These are phyloP conservation scores for Streptanthus diversifolius DNA, from an alignment of 345 rosid species.

Conservation along the genomic window DNA sequence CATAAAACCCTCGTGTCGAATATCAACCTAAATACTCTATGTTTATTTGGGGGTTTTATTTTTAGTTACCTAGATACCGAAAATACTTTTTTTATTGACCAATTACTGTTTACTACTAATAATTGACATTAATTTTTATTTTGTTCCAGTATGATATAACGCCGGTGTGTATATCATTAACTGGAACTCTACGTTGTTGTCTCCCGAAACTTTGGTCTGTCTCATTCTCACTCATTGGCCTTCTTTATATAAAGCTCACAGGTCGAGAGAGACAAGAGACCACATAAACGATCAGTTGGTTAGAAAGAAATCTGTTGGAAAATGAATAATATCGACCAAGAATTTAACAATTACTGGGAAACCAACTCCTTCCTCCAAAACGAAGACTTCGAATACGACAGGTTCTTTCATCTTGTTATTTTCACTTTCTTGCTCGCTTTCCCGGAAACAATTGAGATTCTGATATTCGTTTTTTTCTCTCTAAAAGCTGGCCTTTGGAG, in stretches of 20 bases:
- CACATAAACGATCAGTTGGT: background rate
- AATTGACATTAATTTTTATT: background rate
- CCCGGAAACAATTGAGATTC: background rate
- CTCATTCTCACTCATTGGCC: slow-evolving; percentile 2
- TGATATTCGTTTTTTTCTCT: background rate
- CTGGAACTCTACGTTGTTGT: slow-evolving; percentile 20
- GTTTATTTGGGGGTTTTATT: background rate
- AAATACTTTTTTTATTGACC: background rate
- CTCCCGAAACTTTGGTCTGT: slow-evolving; percentile 26
- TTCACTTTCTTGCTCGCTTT: background rate
- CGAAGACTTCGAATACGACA: slow-evolving; percentile 53
- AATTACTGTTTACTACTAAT: slow-evolving; percentile 9
- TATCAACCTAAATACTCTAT: background rate
- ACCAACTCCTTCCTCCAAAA: slow-evolving; percentile 51
- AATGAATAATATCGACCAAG: slow-evolving; percentile 46
- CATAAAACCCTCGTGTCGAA: slow-evolving; percentile 25
- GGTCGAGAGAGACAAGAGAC: slow-evolving; percentile 12
- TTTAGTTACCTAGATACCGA: no score
- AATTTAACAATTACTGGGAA: slow-evolving; percentile 61
- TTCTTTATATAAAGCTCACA: slow-evolving; percentile 30
- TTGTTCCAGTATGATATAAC: background rate
- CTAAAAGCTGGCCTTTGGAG: slow-evolving; percentile 52
- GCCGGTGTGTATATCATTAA: slow-evolving; percentile 1
- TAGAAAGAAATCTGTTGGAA: background rate
- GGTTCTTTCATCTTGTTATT: slow-evolving; percentile 26